Conservation (phyloP, 148 eudicot species). For the Vaccinium darrowii region DNA sequence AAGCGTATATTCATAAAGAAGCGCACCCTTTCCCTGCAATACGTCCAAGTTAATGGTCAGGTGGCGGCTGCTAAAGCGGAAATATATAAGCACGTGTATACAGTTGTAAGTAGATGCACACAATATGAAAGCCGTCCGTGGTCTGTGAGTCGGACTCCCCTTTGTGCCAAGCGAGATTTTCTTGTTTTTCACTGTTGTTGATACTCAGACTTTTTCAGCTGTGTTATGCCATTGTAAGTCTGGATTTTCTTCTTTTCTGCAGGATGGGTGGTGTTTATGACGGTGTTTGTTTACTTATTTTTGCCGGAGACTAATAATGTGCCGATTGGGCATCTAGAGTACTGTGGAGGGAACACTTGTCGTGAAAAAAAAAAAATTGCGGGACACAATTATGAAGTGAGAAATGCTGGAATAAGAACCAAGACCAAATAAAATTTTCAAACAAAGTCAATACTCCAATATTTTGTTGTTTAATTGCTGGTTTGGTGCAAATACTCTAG, state of each 20-base stretch:
- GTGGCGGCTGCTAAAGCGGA: not conserved
- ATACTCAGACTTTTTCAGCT: not conserved
- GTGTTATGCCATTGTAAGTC: slow-evolving; percentile 15
- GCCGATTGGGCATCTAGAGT: slow-evolving; percentile 2
- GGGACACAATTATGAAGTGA: slow-evolving; percentile 30
- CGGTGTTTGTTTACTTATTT: slow-evolving; percentile 25
- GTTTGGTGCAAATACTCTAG: not conserved
- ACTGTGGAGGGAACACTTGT: slow-evolving; percentile 12
- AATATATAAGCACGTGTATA: no score
- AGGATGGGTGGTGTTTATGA: slow-evolving; percentile 45
- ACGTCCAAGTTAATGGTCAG: not conserved
- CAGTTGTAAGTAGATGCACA: not conserved
- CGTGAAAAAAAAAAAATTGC: slow-evolving; percentile 20
- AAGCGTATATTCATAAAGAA: not conserved
- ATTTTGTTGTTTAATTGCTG: not conserved
- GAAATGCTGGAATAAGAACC: not conserved
- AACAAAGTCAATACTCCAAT: not conserved
- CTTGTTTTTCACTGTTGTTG: slow-evolving; percentile 5
- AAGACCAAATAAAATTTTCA: not conserved
- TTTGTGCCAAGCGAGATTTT: slow-evolving; percentile 35
- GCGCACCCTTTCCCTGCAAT: not conserved
- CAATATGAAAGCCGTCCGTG: not conserved
- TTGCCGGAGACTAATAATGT: slow-evolving; percentile 15
- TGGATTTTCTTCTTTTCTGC: slow-evolving; percentile 42
- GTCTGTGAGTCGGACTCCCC: not conserved